Base-by-base conservation (phyloP, 202 grass and related monocot species). In the Saccharum hybrid region DNA sequence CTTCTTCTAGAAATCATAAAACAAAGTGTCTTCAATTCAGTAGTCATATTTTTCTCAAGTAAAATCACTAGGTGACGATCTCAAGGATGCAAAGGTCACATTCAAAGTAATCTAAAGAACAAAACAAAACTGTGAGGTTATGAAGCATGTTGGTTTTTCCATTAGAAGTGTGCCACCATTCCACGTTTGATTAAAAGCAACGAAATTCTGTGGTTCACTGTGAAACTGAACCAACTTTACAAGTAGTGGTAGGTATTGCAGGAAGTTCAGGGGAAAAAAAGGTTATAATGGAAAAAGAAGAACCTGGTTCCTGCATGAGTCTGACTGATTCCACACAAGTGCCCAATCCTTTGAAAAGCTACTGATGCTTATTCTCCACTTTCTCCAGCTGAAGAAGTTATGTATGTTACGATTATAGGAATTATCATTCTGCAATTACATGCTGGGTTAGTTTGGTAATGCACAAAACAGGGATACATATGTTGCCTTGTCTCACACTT, bases 261-360 rank as follows among this genome's bases (percentile, higher is more conserved):
- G 48, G 38, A 68, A 86, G 21, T 82, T 73, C 59, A 62, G 60
- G 42, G 16, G 19, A 65, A 78, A 68, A 54, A 56, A 56, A 56
- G 18, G 56, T 22, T 59, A 59, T 22, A 59, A 22, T 59, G 19
- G 56, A 59, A 59, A 59, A 74, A 36, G 26, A 59, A 77, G 83
- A 86, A 90, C 83, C 68, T 79, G 79, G 78, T 86, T 86, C 83
- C 40, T 72, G 36, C 78, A 77, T 81, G 43, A 37, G 4, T 57
- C 13, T 73, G 57, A 60, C 8, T 71, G 34, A 85, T 81, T 69
- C 43, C 45, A 19, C 11, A 49, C 23, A 61, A 22, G 49, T 54
- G 46, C 19, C 59, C 11, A 38, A 74, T 84, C 71, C 66, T 82
- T 60, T 40, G 30, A 89, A 82, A 73, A 74, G 67, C 49, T 16